Percentiles rank a stretch among this genome's conserved stretches.
Conservation (phyloP, 495 filamentous ascomycete species). For the Penicillium bovifimosum region DNA sequence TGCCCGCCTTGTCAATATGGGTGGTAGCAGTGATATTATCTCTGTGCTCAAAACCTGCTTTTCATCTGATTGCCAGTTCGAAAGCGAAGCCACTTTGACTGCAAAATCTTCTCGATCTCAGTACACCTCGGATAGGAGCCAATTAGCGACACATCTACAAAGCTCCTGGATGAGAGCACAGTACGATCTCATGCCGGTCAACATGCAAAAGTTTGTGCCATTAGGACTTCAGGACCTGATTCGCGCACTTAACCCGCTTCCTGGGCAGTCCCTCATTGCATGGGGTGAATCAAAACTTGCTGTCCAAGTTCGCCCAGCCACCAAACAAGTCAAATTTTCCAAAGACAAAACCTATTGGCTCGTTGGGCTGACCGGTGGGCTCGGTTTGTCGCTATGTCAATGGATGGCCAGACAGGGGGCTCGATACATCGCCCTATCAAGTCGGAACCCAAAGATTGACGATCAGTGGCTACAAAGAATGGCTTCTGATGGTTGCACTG, state of each 20-base stretch:
- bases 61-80: conserved; percentile 7
- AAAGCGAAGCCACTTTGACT: conserved; percentile 13
- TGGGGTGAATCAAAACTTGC: conserved; percentile 9
- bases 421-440: conserved; percentile 48
- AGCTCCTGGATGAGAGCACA: conserved; percentile 4
- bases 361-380: conserved; percentile 51
- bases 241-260: neutral
- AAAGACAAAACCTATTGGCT: conserved; percentile 51
- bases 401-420: conserved; percentile 54
- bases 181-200: conserved; percentile 1
- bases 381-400: conserved; percentile 53
- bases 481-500: conserved; percentile 12
- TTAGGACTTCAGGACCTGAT: conserved; percentile 9
- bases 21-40: neutral
- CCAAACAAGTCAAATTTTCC: conserved; percentile 12
- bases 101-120: neutral
- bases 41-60: conserved; percentile 2
- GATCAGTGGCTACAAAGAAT: conserved; percentile 43
- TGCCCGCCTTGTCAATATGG: conserved; percentile 13
- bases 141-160: conserved; percentile 6
- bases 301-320: conserved; percentile 15
- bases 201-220: conserved; percentile 5
- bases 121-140: neutral
- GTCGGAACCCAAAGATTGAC: conserved; percentile 50
- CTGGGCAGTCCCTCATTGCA: conserved; percentile 7